phyloP scores from a whole-genome alignment of 768 basidiomycete genomes.

The Naganishia vishniacii region DNA sequence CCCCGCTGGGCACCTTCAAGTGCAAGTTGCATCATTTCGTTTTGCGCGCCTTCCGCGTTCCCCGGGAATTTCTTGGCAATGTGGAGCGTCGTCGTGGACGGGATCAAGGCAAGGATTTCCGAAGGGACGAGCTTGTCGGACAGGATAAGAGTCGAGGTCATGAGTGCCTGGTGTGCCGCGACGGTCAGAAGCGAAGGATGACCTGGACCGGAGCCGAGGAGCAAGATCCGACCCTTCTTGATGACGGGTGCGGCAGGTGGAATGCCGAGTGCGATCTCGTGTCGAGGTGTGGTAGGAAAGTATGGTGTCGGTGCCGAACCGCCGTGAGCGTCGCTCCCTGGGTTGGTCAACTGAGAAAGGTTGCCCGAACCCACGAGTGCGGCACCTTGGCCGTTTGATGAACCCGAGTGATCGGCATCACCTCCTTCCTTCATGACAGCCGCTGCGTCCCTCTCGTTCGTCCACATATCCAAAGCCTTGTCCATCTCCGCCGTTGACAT shows the following conservation, averaged over 20 bases:
- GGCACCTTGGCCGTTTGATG: not conserved
- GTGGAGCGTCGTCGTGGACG: constrained; percentile 60
- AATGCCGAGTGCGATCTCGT: constrained; percentile 32
- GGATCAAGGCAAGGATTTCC: constrained; percentile 78
- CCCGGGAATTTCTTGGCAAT: constrained; percentile 98
- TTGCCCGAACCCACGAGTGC: not conserved
- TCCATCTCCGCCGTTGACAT: constrained; percentile 67
- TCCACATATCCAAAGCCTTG: constrained; percentile 53
- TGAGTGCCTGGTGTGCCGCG: constrained; percentile 75
- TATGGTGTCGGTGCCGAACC: constrained; percentile 15
- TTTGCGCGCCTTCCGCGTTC: constrained; percentile 89
- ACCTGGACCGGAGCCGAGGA: constrained; percentile 92
- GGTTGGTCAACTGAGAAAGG: not conserved
- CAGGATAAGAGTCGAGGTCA: constrained; percentile 76
- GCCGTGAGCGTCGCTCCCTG: not conserved
- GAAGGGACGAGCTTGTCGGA: constrained; percentile 95
- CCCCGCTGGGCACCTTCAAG: constrained; percentile 74
- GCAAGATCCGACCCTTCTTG: constrained; percentile 65
- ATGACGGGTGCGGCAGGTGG: constrained; percentile 42
- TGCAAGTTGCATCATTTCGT: constrained; percentile 88
- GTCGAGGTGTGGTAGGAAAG: constrained; percentile 28
- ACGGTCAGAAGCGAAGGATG: constrained; percentile 86
- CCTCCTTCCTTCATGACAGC: not conserved
- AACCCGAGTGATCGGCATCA: constrained; percentile 18
- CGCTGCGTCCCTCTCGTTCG: constrained; percentile 25